Percentiles rank a stretch among this genome's conserved stretches.
These are phyloP conservation scores for Arthrobotrys conoides DNA, from an alignment of 2,329 filamentous ascomycete genomes.

Conservation along the genomic window DNA sequence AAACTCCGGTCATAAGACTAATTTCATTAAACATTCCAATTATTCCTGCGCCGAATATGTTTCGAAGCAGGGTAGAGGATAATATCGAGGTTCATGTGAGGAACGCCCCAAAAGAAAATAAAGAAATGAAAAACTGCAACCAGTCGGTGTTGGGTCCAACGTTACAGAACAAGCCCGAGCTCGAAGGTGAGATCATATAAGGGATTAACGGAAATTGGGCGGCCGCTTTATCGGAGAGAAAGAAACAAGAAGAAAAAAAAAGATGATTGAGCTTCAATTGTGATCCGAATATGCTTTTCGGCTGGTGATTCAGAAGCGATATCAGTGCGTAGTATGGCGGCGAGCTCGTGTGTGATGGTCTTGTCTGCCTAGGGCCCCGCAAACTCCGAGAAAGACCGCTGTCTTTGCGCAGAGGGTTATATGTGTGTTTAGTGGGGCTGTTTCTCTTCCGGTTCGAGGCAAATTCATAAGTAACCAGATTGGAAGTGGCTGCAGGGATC, in stretches of 20 bases:
- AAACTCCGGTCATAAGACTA: constrained; percentile 61
- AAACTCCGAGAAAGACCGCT: constrained; percentile 59
- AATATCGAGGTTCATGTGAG: constrained; percentile 60
- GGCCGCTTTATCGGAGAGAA: constrained; percentile 35
- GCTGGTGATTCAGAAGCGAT: constrained; percentile 53
- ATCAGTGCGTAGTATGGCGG: constrained; percentile 59
- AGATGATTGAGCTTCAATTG: constrained; percentile 36
- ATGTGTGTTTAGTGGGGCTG: constrained; percentile 53
- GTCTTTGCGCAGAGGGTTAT: constrained; percentile 54
- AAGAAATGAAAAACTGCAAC: constrained; percentile 47
- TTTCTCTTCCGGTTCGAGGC: constrained; percentile 52
- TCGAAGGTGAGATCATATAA: constrained; percentile 29
- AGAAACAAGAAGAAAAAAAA: background rate
- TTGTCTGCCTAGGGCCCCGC: constrained; percentile 59
- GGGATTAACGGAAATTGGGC: constrained; percentile 31
- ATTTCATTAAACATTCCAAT: constrained; percentile 61
- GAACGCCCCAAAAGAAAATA: constrained; percentile 59
- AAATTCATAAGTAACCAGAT: constrained; percentile 59
- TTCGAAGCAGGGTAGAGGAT: constrained; percentile 60
- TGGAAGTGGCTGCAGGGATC: constrained; percentile 59
- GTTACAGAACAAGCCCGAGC: constrained; percentile 53
- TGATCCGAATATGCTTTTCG: constrained; percentile 38
- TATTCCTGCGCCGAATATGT: constrained; percentile 59
- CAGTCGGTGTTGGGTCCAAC: constrained; percentile 57
- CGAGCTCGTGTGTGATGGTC: constrained; percentile 55